Conservation (phyloP, 805 yeast genomes). For the Cyberlindnera veronae region DNA sequence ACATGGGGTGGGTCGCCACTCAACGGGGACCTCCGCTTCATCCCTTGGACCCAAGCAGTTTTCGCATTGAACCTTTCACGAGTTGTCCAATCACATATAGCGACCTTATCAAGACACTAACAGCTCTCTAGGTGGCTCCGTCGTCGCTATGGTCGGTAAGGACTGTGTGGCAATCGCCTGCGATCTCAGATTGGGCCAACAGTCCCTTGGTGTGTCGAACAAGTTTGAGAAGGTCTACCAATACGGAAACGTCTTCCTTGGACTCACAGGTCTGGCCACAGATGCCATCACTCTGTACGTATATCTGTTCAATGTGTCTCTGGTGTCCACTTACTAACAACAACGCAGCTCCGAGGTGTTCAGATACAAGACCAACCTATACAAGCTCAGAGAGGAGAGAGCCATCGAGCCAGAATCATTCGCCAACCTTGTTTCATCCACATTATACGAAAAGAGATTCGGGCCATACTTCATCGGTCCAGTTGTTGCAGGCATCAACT, state of each 20-base stretch:
- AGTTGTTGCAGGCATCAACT: conserved; percentile 89
- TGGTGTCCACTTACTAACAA: conserved; percentile 5
- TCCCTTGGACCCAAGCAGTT: background rate
- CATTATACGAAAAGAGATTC: conserved; percentile 85
- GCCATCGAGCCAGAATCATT: conserved; percentile 89
- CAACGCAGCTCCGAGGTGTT: conserved; percentile 54
- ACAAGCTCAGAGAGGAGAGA: conserved; percentile 88
- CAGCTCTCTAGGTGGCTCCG: conserved; percentile 71
- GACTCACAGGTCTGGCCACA: conserved; percentile 91
- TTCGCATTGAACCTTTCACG: background rate
- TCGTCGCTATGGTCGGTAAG: conserved; percentile 98
- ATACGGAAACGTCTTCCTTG: conserved; percentile 82
- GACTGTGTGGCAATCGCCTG: conserved; percentile 98
- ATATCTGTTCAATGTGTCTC: background rate
- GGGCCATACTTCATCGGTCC: conserved; percentile 98
- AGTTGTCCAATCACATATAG: background rate
- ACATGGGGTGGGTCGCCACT: background rate
- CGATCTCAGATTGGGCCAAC: conserved; percentile 91
- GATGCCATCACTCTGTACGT: conserved; percentile 70
- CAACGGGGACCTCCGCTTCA: background rate
- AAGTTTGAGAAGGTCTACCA: conserved; percentile 90
- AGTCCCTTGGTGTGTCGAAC: conserved; percentile 87
- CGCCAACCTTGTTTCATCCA: conserved; percentile 87
- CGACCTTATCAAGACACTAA: background rate
- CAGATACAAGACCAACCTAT: conserved; percentile 80